Percentiles rank a stretch among this genome's conserved stretches.
These are phyloP conservation scores for Zostera marina DNA, from an alignment of 116 monocot species.

Conservation along the genomic window DNA sequence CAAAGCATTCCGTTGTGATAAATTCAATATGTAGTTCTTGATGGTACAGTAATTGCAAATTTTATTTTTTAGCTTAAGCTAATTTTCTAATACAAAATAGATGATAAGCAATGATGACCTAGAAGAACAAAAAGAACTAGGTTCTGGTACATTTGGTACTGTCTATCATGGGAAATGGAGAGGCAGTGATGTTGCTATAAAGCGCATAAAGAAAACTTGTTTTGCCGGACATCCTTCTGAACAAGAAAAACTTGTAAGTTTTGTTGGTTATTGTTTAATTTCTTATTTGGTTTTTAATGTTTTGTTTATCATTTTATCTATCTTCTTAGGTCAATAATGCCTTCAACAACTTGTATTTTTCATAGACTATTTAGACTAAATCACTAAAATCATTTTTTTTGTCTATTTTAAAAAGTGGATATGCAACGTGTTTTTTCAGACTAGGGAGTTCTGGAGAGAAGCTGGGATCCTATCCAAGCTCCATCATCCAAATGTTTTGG, in stretches of 20 bases:
- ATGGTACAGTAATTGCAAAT: neutral
- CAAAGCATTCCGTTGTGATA: neutral
- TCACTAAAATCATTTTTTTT: neutral
- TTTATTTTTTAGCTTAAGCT: neutral
- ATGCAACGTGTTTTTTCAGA: slow-evolving; percentile 19
- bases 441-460: slow-evolving; percentile 88
- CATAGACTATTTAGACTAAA: neutral
- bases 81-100: slow-evolving; percentile 17
- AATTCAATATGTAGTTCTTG: neutral
- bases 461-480: slow-evolving; percentile 91
- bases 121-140: slow-evolving; percentile 83
- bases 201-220: slow-evolving; percentile 91
- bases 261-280: neutral
- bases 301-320: neutral
- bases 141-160: slow-evolving; percentile 95
- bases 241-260: slow-evolving; percentile 72
- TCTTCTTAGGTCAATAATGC: neutral
- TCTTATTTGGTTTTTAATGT: neutral
- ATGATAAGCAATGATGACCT: slow-evolving; percentile 90
- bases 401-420: neutral
- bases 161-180: slow-evolving; percentile 99
- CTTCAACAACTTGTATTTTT: neutral
- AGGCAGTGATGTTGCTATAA: slow-evolving; percentile 95
- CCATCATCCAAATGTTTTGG: slow-evolving; percentile 98
- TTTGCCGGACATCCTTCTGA: slow-evolving; percentile 88